phyloP scores from a whole-genome alignment of 345 rosid genomes.

The Cardiospermum halicacabum region DNA sequence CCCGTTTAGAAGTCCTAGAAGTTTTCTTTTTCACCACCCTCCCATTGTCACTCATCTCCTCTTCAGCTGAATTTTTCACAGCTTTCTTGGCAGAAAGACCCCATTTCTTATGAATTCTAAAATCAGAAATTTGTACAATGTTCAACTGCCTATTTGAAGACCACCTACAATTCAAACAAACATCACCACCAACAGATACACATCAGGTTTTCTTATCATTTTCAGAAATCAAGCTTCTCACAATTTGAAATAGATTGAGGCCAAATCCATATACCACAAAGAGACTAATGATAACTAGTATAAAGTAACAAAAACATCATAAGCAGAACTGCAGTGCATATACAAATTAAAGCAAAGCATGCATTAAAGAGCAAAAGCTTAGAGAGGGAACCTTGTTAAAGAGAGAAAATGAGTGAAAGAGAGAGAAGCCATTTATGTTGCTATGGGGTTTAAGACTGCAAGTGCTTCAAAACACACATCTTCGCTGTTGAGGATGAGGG shows the following conservation, averaged over 20 bases:
- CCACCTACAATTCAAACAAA: constrained; percentile 37
- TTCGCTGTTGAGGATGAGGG: not conserved
- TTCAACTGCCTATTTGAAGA: constrained; percentile 34
- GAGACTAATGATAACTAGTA: not conserved
- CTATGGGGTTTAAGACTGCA: not conserved
- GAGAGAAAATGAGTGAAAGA: constrained; percentile 52
- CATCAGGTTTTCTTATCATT: no score
- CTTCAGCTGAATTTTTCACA: constrained; percentile 34
- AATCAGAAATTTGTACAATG: constrained; percentile 35
- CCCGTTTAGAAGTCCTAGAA: constrained; percentile 33
- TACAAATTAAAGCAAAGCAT: not conserved
- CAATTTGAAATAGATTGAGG: not conserved
- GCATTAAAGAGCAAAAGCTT: constrained; percentile 2
- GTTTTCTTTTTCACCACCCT: constrained; percentile 40
- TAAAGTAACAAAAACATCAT: not conserved
- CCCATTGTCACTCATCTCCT: constrained; percentile 39
- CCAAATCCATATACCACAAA: not conserved
- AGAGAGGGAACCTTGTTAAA: constrained; percentile 53
- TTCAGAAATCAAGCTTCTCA: no score
- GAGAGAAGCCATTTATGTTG: constrained; percentile 51
- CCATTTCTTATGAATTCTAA: constrained; percentile 42
- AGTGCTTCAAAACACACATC: not conserved
- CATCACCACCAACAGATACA: not conserved
- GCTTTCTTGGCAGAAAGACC: constrained; percentile 42
- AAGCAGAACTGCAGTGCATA: not conserved